A percentile compares a stretch with the other conserved stretches of the same genome.
phyloP scores from a whole-genome alignment of 2,329 filamentous ascomycete species.

The Diaporthe sp. region DNA sequence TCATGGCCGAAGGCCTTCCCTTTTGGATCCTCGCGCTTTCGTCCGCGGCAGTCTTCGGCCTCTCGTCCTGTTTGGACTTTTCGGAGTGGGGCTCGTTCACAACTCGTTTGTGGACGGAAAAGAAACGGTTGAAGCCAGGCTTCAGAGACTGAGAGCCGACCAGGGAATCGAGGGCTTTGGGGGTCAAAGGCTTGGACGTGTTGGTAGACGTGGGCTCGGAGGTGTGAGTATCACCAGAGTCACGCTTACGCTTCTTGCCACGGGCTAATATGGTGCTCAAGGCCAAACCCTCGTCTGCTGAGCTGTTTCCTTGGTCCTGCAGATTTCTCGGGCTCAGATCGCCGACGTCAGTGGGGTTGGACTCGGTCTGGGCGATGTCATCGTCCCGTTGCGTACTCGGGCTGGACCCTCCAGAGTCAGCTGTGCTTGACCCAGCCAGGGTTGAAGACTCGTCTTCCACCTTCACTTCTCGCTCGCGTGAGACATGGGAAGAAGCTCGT shows the following conservation, averaged over 20 bases:
- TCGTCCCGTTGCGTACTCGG: background rate
- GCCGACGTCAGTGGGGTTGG: background rate
- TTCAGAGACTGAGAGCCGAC: background rate
- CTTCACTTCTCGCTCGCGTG: background rate
- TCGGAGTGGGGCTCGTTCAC: too few species aligned
- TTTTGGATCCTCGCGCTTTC: background rate
- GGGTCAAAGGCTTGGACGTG: background rate
- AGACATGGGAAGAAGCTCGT: background rate
- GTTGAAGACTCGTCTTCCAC: conserved; percentile 8
- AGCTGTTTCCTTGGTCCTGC: background rate
- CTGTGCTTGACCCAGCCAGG: background rate
- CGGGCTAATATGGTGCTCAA: conserved; percentile 5
- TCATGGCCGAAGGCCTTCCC: background rate
- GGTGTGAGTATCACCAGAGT: background rate
- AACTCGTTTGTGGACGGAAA: background rate
- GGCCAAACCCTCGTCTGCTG: conserved; percentile 15
- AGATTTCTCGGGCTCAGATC: background rate
- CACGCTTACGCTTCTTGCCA: conserved; percentile 18
- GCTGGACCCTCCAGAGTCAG: background rate
- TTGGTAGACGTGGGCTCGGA: background rate
- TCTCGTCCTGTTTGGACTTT: background rate
- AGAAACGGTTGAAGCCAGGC: background rate
- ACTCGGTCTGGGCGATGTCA: background rate
- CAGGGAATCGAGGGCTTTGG: background rate
- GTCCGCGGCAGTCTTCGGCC: background rate